Percentiles rank a stretch among this genome's conserved stretches.
Evolutionary conservation across 139 green algal genomes (phyloP).

Genomic region (Microglena sp.): DNA sequence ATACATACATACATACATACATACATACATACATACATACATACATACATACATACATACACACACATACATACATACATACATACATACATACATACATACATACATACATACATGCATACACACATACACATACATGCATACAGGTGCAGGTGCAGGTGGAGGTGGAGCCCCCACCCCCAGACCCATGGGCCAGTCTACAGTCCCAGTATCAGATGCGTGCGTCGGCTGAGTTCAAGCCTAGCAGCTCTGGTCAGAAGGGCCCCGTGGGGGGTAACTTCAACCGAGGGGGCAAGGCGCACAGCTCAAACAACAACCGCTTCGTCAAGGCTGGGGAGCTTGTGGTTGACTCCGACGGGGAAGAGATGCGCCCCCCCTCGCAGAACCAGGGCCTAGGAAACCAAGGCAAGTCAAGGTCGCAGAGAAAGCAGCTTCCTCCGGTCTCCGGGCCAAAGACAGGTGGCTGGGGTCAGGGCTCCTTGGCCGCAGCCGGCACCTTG

Average conservation of each 20-base stretch:
- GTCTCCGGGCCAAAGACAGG: neutral
- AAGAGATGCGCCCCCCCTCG: neutral
- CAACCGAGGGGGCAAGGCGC: neutral
- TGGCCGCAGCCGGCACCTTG: conserved; percentile 6
- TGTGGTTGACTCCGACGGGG: neutral
- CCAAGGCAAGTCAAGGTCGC: neutral
- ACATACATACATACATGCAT: too few relatives aligned
- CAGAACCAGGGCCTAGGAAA: neutral
- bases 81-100: too few relatives aligned
- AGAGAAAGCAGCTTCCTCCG: neutral
- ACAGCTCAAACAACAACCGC: neutral
- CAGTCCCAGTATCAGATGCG: neutral
- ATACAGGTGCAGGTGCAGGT: too few relatives aligned
- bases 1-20: too few relatives aligned
- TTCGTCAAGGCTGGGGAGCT: neutral
- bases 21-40: too few relatives aligned
- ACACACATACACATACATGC: too few relatives aligned
- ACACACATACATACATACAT: too few relatives aligned
- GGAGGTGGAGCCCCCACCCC: too few relatives aligned
- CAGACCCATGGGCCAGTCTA: conserved; percentile 9
- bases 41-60: too few relatives aligned
- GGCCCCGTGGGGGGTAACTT: too few relatives aligned
- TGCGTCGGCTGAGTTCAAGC: too few relatives aligned
- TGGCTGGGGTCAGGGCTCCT: conserved; percentile 8
- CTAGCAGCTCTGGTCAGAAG: too few relatives aligned